These are phyloP conservation scores for Dorcoceras hygrometricum DNA, from an alignment of 257 asterid genomes.

Conservation along the genomic window DNA sequence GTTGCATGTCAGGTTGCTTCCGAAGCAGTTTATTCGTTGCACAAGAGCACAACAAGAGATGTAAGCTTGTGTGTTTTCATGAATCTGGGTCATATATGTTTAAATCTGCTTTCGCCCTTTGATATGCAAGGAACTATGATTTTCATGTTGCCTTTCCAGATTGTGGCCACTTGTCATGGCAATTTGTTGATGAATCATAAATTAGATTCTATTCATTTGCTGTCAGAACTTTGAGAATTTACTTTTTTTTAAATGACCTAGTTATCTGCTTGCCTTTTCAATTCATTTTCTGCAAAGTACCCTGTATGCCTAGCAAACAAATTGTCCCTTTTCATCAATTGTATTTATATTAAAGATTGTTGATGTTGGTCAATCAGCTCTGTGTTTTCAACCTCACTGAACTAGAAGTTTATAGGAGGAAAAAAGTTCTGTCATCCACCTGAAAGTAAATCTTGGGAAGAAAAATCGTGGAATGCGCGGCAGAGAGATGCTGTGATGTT, in stretches of 20 bases:
- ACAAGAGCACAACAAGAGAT: slow-evolving; percentile 92
- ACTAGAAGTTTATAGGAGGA: neutral
- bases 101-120: neutral
- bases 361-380: neutral
- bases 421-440: neutral
- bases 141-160: neutral
- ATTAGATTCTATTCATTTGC: slow-evolving; percentile 8
- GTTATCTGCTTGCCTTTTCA: neutral
- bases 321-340: slow-evolving; percentile 4
- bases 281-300: neutral
- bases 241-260: neutral
- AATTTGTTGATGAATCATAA: slow-evolving; percentile 7
- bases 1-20: slow-evolving; percentile 73
- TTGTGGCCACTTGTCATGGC: neutral
- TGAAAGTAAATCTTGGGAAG: neutral
- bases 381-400: neutral
- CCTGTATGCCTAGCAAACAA: neutral
- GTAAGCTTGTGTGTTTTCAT: slow-evolving; percentile 40
- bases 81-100: slow-evolving; percentile 6
- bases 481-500: neutral
- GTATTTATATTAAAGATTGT: neutral
- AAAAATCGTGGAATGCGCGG: neutral
- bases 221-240: slow-evolving; percentile 2
- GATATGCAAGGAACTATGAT: neutral
- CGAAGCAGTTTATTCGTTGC: slow-evolving; percentile 90